Evolutionary conservation across 495 filamentous ascomycete genomes (phyloP), one percentile per base, ranked within the genome.

Genomic region (Thozetella sp.): DNA sequence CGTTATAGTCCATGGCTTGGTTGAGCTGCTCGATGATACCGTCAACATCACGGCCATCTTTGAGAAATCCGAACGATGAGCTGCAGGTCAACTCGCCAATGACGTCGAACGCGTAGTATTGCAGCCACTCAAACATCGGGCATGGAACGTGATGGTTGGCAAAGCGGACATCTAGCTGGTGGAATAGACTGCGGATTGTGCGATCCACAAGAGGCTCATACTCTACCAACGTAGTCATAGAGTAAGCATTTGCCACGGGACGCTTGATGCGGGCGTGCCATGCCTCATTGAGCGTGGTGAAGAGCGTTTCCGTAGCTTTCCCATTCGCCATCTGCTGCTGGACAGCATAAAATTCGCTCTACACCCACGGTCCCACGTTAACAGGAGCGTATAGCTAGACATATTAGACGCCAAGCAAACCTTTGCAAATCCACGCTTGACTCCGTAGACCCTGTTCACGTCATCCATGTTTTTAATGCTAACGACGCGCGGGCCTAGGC

Each of bases 271-370:
- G 58, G 9, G 68, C 67, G 60, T 79, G 75, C 19, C 63, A 48
- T 45, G 62, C 63, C 3, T 71, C 64, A 37, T 79, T 53, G 40
- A 64, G 60, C 67, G 66, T 60, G 62, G 61, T 66, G 62, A 72
- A 80, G 52, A 73, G 66, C 63, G 73, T 71, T 56, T 72, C 71
- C 23, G 67, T 71, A 19, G 72, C 72, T 53, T 73, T 75, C 51
- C 73, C 72, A 30, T 72, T 65, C 54, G 68, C 68, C 34, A 72
- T 51, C 70, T 71, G 59, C 67, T 74, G 48, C 68, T 75, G 22
- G n/a, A n/a, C n/a, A n/a, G 69, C 60, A 67, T 78, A 80, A 20
- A 79, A 78, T 52, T 75, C 69, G n/a, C 66, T 74, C 73, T 78
- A 34, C n/a, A n/a, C n/a, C n/a, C n/a, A n/a, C n/a, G n/a, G n/a